phyloP scores from a whole-genome alignment of 2,329 filamentous ascomycete genomes.

The Aspergillus novoparasiticus region DNA sequence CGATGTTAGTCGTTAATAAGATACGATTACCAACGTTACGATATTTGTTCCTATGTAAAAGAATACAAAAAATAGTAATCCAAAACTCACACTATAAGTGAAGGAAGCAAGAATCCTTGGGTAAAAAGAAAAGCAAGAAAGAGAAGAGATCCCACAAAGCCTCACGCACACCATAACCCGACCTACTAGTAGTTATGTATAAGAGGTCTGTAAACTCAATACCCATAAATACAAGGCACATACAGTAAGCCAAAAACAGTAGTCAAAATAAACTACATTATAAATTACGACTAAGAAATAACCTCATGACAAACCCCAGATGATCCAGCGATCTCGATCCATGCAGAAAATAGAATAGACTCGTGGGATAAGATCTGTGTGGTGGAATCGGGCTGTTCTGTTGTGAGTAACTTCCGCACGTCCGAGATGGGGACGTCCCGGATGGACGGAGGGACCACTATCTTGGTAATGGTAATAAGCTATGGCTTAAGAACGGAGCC shows the following conservation, averaged over 20 bases:
- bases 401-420: slow-evolving; percentile 23
- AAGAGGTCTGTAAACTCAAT: not conserved
- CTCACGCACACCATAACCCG: too few species aligned
- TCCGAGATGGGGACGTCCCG: slow-evolving; percentile 17
- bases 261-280: slow-evolving; percentile 23
- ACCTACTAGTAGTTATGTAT: not conserved
- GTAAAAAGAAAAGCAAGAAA: not conserved
- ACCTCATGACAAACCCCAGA: slow-evolving; percentile 9
- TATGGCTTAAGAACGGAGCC: not conserved
- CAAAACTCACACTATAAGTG: not conserved
- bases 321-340: slow-evolving; percentile 10
- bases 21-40: slow-evolving; percentile 4
- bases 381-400: not conserved
- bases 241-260: slow-evolving; percentile 11
- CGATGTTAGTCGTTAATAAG: slow-evolving; percentile 6
- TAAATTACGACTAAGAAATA: slow-evolving; percentile 8
- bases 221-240: slow-evolving; percentile 3
- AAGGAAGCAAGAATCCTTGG: not conserved
- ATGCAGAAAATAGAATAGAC: slow-evolving; percentile 5
- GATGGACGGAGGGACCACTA: slow-evolving; percentile 9
- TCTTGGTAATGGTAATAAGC: not conserved
- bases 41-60: not conserved
- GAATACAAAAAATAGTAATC: slow-evolving; percentile 15
- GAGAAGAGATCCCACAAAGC: not conserved
- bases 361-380: slow-evolving; percentile 8